Conservation (phyloP, 2,329 filamentous ascomycete genomes). For the Phyllosticta citribraziliensis region DNA sequence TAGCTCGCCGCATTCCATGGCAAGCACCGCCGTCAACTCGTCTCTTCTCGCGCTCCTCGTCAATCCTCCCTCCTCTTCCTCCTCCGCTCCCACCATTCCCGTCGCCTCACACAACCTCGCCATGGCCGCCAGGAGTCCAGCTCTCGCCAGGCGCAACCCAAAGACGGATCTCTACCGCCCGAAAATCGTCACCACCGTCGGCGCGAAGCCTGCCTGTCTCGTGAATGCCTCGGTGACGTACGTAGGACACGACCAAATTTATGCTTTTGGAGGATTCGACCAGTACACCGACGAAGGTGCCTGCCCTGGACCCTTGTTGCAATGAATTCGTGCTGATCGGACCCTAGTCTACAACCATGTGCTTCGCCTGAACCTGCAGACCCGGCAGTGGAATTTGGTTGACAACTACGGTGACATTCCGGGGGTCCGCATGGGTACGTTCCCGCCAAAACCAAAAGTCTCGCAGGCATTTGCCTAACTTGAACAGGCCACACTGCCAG, state of each 20-base stretch:
- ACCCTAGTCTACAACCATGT: constrained; percentile 85
- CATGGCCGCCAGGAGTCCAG: constrained; percentile 68
- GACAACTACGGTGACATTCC: constrained; percentile 99
- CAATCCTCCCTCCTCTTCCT: constrained; percentile 4
- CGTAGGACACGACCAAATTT: constrained; percentile 94
- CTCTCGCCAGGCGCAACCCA: constrained; percentile 35
- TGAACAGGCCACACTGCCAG: constrained; percentile 78
- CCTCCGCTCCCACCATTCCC: constrained; percentile 7
- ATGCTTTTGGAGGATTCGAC: constrained; percentile 96
- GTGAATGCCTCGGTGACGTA: constrained; percentile 99
- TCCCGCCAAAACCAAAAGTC: constrained; percentile 2
- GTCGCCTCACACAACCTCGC: constrained; percentile 59
- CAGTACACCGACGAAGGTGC: constrained; percentile 90
- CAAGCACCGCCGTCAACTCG: constrained; percentile 2
- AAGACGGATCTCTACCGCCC: constrained; percentile 70
- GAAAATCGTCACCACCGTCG: constrained; percentile 56
- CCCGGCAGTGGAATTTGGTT: constrained; percentile 86
- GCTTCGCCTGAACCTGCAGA: constrained; percentile 73
- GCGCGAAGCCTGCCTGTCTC: constrained; percentile 73
- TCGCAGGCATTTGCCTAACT: neutral
- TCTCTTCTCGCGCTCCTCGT: constrained; percentile 2
- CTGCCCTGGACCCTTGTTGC: neutral
- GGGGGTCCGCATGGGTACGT: constrained; percentile 85
- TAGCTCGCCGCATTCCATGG: constrained; percentile 1
- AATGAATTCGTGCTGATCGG: constrained; percentile 7